Evolutionary conservation across 441 rosid species (phyloP), one percentile per base, ranked within the genome.

Genomic region (Mallotus japonicus): DNA sequence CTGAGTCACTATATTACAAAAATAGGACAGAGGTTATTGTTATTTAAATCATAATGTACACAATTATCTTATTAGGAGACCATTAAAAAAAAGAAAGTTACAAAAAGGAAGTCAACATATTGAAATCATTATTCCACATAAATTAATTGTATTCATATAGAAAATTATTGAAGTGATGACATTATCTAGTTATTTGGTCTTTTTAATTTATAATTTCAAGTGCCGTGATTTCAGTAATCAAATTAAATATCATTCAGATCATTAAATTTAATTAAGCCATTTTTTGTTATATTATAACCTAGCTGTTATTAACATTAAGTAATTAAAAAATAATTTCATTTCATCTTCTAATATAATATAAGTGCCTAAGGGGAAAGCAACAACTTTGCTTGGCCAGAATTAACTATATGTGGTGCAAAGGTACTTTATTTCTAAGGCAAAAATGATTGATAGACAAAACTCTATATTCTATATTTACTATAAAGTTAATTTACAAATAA

Each of bases 361-460:
- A 49, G 46, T 56, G 63, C 15, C 7, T 8, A 47, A 55, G 37
- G 22, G 34, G 51, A 55, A 46, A 46, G 47, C 14, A 37, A 24
- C 20, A 61, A 55, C 56, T 59, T 24, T 34, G 24, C 34, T 54
- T 51, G 53, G 54, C 40, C n/a, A 37, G 4, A 54, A 70, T 70
- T n/a, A 57, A 19, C 57, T 34, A 16, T 15, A 16, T 32, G 57
- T 42, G 6, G 8, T 10, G 8, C 61, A 15, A 54, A n/a, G 57
- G 34, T 8, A 19, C 44, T 67, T 65, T 69, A 12, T 70, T 59
- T 69, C 74, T 37, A 53, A n/a, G 46, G 63, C 73, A 77, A 37
- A 63, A 57, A 57, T 70, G 55, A 62, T 57, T 69, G 71, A 75
- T 62, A 66, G 62, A 40, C 73, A 73, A 19, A 19, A 40, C 68